Base-by-base conservation (phyloP, 2,329 filamentous ascomycete species). In the Coleophoma crateriformis region DNA sequence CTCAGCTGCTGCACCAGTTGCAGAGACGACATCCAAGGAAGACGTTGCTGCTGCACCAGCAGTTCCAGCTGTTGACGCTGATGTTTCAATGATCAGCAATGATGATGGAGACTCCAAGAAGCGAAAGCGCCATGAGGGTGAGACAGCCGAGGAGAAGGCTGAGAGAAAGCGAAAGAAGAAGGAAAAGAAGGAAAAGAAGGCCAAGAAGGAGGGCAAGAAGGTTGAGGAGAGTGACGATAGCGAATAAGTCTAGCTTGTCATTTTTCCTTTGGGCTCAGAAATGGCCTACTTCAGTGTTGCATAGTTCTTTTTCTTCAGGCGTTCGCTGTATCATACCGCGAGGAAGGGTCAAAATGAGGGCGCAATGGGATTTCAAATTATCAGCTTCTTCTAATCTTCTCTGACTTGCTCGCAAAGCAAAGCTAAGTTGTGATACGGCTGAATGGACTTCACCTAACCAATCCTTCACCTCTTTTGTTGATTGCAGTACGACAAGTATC, bases 101-200 rank as follows among this genome's bases (percentile, higher is more conserved):
- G 69, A 71, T 60, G 68, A 76, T 64, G 77, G 77, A 81, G 46
- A 77, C 80, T 60, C 79, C 82, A 86, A 80, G 78, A 94, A 88
- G 76, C 81, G 85, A 62, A 88, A 88, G 74, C 84, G 90, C 78
- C 85, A 88, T 67, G 85, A 89, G 34, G 85, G 86, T 62, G 85
- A 90, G 72, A 85, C 82, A 14, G 71, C 82, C 22, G 84, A 88
- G 64, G 83, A 78, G 71, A 81, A 79, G 63, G 72, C 72, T 38
- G 68, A 70, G 54, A 69, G 77, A 62, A 76, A 71, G 53, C 70
- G 73, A 61, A 74, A 75, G 61, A 71, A 71, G 56, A 76, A 77
- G 54, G 73, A 75, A 51, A 81, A 79, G 67, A 73, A 73, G 52
- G 67, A 68, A 50, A 73, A 78, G 64, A 76, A 71, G 50, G 71